Evolutionary conservation across 108 stramenopile species (phyloP), one percentile per base, ranked within the genome.

Genomic region (Stephanodiscus triporus): DNA sequence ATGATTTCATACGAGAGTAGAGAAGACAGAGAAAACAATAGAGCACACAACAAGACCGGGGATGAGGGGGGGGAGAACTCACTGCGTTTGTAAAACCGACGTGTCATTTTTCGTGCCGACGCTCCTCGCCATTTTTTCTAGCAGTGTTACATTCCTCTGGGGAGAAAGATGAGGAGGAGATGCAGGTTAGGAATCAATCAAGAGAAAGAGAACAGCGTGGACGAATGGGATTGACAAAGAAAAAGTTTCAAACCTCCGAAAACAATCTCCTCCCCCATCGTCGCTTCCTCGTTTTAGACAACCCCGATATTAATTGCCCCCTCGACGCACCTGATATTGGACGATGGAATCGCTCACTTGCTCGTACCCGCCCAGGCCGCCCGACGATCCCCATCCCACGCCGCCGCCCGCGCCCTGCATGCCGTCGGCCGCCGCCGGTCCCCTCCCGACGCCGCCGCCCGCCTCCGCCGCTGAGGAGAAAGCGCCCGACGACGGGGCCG

Each of bases 91-190:
- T 16, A 89, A 63, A 62, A 88, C 87, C 2, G 85, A 70, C 13
- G 81, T 63, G 26, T 78, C 77, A 30, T 62, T 60, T 9, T 62
- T 61, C 24, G 83, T 78, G 5, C 83, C 81, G 17, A 89, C 54
- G 24, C 76, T 78, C 32, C 77, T 73, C 13, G 88, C 83, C 80
- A 94, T 88, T 62, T 90, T 90, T 65, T 91, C 85, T 26, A 94
- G 84, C 49, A 94, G 81, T 24, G 81, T 88, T 6, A 94, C 93
- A 68, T 94, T 90, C 70, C 86, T 73, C 87, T 92, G 69, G 16
- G 48, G 13, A 45, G 19, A 13, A 22, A 72, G 13, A 6, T 20
- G 23, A 47, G 22, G 2, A 54, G 30, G 20, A 50, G n/a, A 58
- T 34, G 13, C 23, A 47, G 49, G 47, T 23, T 19, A 0, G 43